Evolutionary conservation across 306 rosid species (phyloP), one percentile per base, ranked within the genome.

Genomic region (Rubus idaeus): DNA sequence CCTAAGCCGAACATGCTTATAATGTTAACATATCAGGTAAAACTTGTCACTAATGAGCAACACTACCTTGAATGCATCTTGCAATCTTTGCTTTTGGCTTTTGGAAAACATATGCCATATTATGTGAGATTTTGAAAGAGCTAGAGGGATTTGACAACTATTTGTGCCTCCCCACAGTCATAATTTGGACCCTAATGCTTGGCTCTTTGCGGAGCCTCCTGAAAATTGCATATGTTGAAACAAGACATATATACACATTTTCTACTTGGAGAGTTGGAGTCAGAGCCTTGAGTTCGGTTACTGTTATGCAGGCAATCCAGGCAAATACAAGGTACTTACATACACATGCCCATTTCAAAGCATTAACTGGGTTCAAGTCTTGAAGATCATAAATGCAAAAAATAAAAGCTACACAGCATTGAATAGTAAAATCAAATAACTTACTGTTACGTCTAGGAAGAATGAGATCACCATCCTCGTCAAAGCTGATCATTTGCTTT

Each of bases 401-500:
- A 14, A 23, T 2, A 2, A 17, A 12, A n/a, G 35, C 42, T 26
- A 63, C 12, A 63, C 69, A 37, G 6, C 20, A 35, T 35, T 30
- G 35, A 30, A 30, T 30, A 30, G 35, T 30, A 30, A 30, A 30
- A 30, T 30, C 35, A 30, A 30, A 30, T 30, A 30, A 30, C 35
- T 82, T 78, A 94, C 95, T 8, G 60, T 50, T 77, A 71, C 93
- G 87, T 13, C 98, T 81, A 56, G 89, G 85, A 76, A 94, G 86
- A 88, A 89, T 81, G 78, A 94, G 95, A 83, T 92, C 97, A 14
- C 97, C 95, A 64, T 94, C 95, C 62, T 86, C 86, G 35, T 92
- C 97, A 21, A 83, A 73, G 57, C 77, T 57, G 49, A 89, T 50
- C 69, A 13, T 45, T 75, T 68, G 85, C 71, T 72, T 64, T 44